These are phyloP conservation scores for Agastache rugosa DNA, from an alignment of 257 asterid genomes.

Conservation along the genomic window DNA sequence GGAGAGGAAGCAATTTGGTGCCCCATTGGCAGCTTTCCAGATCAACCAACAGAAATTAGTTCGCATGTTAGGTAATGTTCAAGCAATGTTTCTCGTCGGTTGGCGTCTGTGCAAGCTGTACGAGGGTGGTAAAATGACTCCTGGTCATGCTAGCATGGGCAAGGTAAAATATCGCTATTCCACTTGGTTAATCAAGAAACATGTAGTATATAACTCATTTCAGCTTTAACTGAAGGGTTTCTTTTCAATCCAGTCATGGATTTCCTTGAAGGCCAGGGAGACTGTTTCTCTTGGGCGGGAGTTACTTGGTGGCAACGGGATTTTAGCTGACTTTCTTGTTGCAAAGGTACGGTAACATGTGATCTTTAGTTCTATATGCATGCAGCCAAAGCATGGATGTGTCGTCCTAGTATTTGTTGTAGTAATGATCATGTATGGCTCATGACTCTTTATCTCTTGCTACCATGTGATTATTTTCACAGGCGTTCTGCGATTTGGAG, in stretches of 20 bases:
- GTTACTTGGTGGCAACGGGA: constrained; percentile 93
- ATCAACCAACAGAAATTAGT: constrained; percentile 91
- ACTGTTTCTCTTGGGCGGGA: constrained; percentile 88
- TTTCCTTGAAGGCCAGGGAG: constrained; percentile 76
- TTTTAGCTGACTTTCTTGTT: constrained; percentile 74
- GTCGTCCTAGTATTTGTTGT: neutral
- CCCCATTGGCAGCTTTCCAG: constrained; percentile 96
- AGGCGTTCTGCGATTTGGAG: constrained; percentile 99
- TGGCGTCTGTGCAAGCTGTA: constrained; percentile 97
- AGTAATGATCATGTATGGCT: neutral
- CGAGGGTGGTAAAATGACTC: constrained; percentile 92
- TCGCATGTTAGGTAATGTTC: constrained; percentile 83
- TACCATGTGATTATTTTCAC: neutral
- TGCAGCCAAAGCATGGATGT: neutral
- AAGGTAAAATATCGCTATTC: constrained; percentile 54
- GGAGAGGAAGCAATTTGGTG: constrained; percentile 98
- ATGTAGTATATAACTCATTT: neutral
- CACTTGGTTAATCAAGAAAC: constrained; percentile 23
- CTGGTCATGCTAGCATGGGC: constrained; percentile 97
- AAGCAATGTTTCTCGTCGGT: constrained; percentile 87
- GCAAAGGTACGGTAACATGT: constrained; percentile 67
- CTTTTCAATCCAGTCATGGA: constrained; percentile 76
- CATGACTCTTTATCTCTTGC: neutral
- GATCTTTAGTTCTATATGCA: neutral
- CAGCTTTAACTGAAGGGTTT: constrained; percentile 27